Conservation (phyloP, 768 basidiomycete species). For the Lactarius psammicola region DNA sequence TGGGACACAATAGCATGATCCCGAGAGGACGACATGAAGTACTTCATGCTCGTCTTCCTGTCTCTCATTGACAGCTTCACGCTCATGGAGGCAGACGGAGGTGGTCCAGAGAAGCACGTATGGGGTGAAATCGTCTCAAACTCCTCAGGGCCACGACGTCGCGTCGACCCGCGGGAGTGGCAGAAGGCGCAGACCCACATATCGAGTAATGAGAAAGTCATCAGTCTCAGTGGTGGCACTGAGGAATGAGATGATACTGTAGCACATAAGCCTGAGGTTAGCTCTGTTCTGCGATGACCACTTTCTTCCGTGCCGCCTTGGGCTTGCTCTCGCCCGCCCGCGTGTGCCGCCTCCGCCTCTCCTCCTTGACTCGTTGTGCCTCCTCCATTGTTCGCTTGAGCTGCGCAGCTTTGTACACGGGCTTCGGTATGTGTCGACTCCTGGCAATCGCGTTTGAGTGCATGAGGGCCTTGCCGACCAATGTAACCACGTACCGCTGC, state of each 20-base stretch:
- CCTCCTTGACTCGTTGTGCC: conserved; percentile 86
- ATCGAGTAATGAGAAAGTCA: background rate
- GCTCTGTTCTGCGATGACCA: conserved; percentile 78
- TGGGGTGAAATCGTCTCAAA: background rate
- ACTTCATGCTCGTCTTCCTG: background rate
- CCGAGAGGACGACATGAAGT: background rate
- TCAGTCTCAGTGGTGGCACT: background rate
- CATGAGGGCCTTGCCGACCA: conserved; percentile 9
- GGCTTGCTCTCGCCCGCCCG: conserved; percentile 84
- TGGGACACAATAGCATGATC: background rate
- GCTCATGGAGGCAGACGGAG: background rate
- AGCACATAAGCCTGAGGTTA: conserved; percentile 35
- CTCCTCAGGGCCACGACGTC: background rate
- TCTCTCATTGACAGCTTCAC: background rate
- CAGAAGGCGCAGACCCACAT: background rate
- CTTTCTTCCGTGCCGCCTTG: conserved; percentile 86
- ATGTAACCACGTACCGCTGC: conserved; percentile 54
- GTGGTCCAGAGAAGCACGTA: background rate
- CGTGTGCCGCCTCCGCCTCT: conserved; percentile 86
- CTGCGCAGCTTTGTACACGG: conserved; percentile 83
- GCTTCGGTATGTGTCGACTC: conserved; percentile 81
- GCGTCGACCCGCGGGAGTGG: background rate
- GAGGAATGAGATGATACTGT: background rate
- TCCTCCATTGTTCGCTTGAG: conserved; percentile 95
- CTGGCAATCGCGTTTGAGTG: conserved; percentile 37